Evolutionary conservation across 768 basidiomycete genomes (phyloP), one percentile per base, ranked within the genome.

Genomic region (Cantharellus cinnabarinus): DNA sequence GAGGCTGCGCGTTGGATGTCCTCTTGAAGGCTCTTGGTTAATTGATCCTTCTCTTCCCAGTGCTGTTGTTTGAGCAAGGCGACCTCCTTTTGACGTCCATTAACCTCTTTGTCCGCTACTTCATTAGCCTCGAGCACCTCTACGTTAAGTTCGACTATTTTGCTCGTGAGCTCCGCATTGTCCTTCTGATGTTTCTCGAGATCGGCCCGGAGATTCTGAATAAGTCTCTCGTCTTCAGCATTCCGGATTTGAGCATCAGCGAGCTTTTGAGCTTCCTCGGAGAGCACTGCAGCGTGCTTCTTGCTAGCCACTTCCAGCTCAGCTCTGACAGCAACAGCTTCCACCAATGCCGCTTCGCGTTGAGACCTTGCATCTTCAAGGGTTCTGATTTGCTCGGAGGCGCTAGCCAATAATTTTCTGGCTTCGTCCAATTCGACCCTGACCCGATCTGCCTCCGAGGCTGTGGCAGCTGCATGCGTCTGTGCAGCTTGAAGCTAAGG

Each of bases 81-180:
- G 42, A 75, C 65, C 5, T 75, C 67, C 61, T 71, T 71, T 52
- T 70, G 72, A 56, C 75, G 77, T 39, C 75, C 75, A 59, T 86
- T 85, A 64, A 83, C 80, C 3, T 75, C 71, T 20, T 69, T 69
- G 63, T 89, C 87, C 62, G 79, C 77, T 48, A 72, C 72, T 66
- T 90, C 87, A 68, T 76, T 85, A 61, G 82, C 65, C 70, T 89
- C 87, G 60, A 89, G 68, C 48, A 88, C 75, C 67, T 89, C 85
- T 56, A 90, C 71, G 71, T 90, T 88, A 35, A 88, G 73, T 65
- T 90, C 87, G 0, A 84, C 85, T 3, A 89, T 71, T 68, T 81
- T 86, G 65, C 71, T 73, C 67, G 77, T 79, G 61, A 87, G 71
- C 40, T 70, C 70, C 3, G 67, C 68, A 7, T 86, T 61, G 64